Evolutionary conservation across 2,329 filamentous ascomycete genomes (phyloP).

Genomic region (Endothia cerciana): DNA sequence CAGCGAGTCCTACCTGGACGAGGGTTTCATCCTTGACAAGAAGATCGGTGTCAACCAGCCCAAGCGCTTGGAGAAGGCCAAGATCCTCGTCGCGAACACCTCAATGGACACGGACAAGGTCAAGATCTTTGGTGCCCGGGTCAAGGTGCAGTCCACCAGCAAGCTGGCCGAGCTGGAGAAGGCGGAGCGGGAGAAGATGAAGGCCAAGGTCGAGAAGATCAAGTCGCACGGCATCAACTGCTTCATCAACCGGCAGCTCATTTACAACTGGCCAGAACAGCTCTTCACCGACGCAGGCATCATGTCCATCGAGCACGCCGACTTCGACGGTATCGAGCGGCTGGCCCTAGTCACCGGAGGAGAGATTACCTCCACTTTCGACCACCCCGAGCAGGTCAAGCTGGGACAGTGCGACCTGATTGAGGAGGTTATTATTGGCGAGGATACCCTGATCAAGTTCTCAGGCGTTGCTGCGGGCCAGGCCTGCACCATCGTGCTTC

Average conservation of each 20-base stretch:
- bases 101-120: constrained; percentile 99
- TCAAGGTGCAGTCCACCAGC: constrained; percentile 94
- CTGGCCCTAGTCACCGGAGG: constrained; percentile 93
- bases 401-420: constrained; percentile 94
- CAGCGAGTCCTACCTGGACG: constrained; percentile 95
- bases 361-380: constrained; percentile 96
- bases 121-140: constrained; percentile 97
- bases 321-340: constrained; percentile 97
- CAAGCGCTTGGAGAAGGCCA: constrained; percentile 95
- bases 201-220: constrained; percentile 97
- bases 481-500: constrained; percentile 95
- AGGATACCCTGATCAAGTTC: constrained; percentile 97
- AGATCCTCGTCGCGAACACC: constrained; percentile 97
- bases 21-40: constrained; percentile 98
- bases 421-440: constrained; percentile 97
- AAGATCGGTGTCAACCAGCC: constrained; percentile 99
- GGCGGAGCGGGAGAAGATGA: constrained; percentile 99
- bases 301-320: constrained; percentile 97
- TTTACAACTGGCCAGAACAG: constrained; percentile 99
- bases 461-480: constrained; percentile 92
- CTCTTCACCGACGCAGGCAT: constrained; percentile 97
- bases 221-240: constrained; percentile 99
- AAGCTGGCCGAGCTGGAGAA: constrained; percentile 98
- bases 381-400: constrained; percentile 96
- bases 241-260: constrained; percentile 98